Percentiles rank a stretch among this genome's conserved stretches.
These are phyloP conservation scores for Xenoacremonium recifei DNA, from an alignment of 2,329 filamentous ascomycete genomes.

Conservation along the genomic window DNA sequence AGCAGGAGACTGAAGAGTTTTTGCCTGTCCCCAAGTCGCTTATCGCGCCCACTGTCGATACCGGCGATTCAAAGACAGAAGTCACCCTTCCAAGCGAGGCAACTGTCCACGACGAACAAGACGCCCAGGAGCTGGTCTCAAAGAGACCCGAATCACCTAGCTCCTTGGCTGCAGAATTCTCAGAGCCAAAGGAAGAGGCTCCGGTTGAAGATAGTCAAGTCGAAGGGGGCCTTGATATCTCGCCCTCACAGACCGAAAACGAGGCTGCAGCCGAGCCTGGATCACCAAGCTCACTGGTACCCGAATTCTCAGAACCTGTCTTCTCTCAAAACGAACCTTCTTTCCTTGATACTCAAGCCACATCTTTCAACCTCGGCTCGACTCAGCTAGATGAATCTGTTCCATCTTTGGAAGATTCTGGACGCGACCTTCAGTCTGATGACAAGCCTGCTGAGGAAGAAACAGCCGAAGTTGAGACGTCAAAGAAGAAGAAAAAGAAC, in stretches of 20 bases:
- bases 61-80: neutral
- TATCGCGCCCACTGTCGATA: neutral
- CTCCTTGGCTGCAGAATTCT: neutral
- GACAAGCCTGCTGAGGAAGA: neutral
- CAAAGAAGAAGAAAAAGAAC: conserved; percentile 1
- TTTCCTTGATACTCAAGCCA: conserved; percentile 23
- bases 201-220: neutral
- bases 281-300: conserved; percentile 12
- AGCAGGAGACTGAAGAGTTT: neutral
- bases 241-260: neutral
- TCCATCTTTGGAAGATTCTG: conserved; percentile 1
- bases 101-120: neutral
- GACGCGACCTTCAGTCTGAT: conserved; percentile 1
- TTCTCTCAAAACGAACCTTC: conserved; percentile 30
- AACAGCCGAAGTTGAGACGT: neutral
- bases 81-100: neutral
- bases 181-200: neutral
- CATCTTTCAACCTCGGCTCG: conserved; percentile 15
- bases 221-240: neutral
- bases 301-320: conserved; percentile 29
- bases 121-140: neutral
- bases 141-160: neutral
- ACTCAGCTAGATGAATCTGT: conserved; percentile 21
- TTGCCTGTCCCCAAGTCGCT: too few species aligned
- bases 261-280: conserved; percentile 3